Percentiles rank a stretch among this genome's conserved stretches.
These are phyloP conservation scores for Sarocladium brachiariae DNA, from an alignment of 2,329 filamentous ascomycete species.

Conservation along the genomic window DNA sequence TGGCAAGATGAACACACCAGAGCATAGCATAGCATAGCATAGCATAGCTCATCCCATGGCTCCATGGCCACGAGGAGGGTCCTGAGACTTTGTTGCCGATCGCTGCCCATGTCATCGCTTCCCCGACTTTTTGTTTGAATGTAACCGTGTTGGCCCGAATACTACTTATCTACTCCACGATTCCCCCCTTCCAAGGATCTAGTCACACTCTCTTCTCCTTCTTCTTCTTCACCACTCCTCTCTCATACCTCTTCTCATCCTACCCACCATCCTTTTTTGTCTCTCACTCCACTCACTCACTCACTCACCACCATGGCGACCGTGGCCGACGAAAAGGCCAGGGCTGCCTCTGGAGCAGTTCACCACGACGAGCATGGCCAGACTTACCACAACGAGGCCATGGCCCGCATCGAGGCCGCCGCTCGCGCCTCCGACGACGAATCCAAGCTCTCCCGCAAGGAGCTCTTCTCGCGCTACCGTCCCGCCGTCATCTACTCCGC, in stretches of 20 bases:
- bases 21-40: too few relatives aligned
- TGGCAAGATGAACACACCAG: not conserved
- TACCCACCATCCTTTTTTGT: not conserved
- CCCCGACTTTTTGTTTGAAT: not conserved
- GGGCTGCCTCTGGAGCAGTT: conserved; percentile 11
- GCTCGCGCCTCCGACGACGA: conserved; percentile 23
- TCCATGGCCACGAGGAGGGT: too few relatives aligned
- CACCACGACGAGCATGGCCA: conserved; percentile 19
- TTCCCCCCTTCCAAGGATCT: not conserved
- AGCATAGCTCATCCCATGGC: too few relatives aligned
- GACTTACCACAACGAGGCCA: conserved; percentile 16
- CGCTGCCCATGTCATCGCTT: conserved; percentile 3
- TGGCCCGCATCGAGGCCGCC: conserved; percentile 27
- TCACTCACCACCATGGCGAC: not conserved
- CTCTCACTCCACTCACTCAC: not conserved
- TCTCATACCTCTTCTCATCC: not conserved
- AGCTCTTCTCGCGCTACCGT: conserved; percentile 24
- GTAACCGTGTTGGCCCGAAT: not conserved
- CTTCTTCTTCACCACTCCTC: not conserved
- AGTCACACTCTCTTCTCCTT: not conserved
- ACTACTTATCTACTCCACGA: conserved; percentile 6
- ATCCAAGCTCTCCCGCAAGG: conserved; percentile 21
- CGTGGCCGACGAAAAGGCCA: conserved; percentile 1
- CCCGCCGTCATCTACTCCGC: conserved; percentile 22
- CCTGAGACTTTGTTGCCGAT: not conserved